phyloP scores from a whole-genome alignment of 1,139 yeast species.

The Zygosaccharomyces pseudobailii region DNA sequence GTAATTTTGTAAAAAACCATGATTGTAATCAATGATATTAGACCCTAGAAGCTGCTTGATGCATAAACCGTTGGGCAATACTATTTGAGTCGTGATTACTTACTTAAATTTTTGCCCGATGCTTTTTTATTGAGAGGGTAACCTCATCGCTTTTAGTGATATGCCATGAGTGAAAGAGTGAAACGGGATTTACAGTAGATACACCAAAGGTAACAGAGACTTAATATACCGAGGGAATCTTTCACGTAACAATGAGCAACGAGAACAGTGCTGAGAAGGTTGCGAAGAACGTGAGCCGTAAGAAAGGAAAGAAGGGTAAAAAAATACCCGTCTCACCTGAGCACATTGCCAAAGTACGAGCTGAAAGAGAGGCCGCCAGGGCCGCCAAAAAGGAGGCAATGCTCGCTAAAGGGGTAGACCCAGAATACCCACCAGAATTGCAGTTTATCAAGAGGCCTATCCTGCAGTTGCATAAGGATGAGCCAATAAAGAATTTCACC shows the following conservation, averaged over 20 bases:
- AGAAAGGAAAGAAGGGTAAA: conserved; percentile 26
- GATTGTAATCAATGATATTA: background rate
- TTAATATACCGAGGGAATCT: too few relatives aligned
- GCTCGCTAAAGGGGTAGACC: conserved; percentile 44
- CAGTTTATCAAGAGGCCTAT: conserved; percentile 57
- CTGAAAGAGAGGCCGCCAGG: conserved; percentile 47
- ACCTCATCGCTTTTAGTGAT: background rate
- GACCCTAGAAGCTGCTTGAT: too few relatives aligned
- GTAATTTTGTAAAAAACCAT: conserved; percentile 59
- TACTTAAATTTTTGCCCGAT: conserved; percentile 50
- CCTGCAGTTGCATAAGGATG: conserved; percentile 34
- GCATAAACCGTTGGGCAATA: too few relatives aligned
- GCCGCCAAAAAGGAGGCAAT: conserved; percentile 44
- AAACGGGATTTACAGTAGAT: background rate
- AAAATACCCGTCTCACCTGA: conserved; percentile 52
- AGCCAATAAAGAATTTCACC: conserved; percentile 17
- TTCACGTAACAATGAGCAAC: background rate
- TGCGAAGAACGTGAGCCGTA: background rate
- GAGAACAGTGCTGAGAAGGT: background rate
- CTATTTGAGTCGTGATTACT: too few relatives aligned
- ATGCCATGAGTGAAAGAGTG: background rate
- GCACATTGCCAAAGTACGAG: conserved; percentile 48
- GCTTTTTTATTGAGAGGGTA: conserved; percentile 43
- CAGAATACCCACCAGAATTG: conserved; percentile 41
- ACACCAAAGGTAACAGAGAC: too few relatives aligned